A percentile compares a stretch with the other conserved stretches of the same genome.
These are phyloP conservation scores for Mycocentrospora acerina DNA, from an alignment of 2,329 filamentous ascomycete species.

Conservation along the genomic window DNA sequence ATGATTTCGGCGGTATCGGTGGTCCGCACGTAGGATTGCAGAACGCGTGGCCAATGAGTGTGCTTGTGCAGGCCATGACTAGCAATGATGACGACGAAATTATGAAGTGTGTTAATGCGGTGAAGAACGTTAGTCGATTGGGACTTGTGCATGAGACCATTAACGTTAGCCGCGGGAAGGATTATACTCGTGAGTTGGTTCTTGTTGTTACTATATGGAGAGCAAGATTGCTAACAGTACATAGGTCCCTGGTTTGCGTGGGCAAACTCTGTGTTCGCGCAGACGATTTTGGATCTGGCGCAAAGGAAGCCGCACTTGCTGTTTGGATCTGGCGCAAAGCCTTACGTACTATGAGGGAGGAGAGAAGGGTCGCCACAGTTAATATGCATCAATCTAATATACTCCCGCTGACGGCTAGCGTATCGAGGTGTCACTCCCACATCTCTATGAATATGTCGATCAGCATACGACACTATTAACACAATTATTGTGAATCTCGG, in stretches of 20 bases:
- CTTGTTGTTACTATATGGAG: not conserved
- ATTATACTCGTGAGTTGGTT: conserved; percentile 70
- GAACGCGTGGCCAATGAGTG: conserved; percentile 96
- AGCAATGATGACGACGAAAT: conserved; percentile 84
- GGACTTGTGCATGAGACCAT: conserved; percentile 92
- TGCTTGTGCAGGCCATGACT: conserved; percentile 89
- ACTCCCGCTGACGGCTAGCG: too few species aligned
- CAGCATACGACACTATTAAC: too few species aligned
- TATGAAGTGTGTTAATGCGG: conserved; percentile 66
- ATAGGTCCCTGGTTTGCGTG: conserved; percentile 88
- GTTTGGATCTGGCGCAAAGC: conserved; percentile 64
- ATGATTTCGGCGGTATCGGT: conserved; percentile 82
- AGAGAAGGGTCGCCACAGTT: too few species aligned
- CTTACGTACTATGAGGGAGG: conserved; percentile 20
- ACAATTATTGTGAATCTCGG: too few species aligned
- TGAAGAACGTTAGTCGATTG: conserved; percentile 72
- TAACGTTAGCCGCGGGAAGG: conserved; percentile 68
- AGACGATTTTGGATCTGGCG: conserved; percentile 86
- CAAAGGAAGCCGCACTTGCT: conserved; percentile 85
- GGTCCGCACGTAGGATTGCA: conserved; percentile 79
- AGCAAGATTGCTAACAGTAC: conserved; percentile 1
- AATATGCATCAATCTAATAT: too few species aligned
- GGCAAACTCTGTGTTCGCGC: conserved; percentile 95
- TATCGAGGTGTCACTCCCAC: too few species aligned
- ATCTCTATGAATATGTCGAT: too few species aligned